A percentile compares a stretch with the other conserved stretches of the same genome.
Conservation (phyloP, 345 rosid genomes). For the Arabis hirsuta region DNA sequence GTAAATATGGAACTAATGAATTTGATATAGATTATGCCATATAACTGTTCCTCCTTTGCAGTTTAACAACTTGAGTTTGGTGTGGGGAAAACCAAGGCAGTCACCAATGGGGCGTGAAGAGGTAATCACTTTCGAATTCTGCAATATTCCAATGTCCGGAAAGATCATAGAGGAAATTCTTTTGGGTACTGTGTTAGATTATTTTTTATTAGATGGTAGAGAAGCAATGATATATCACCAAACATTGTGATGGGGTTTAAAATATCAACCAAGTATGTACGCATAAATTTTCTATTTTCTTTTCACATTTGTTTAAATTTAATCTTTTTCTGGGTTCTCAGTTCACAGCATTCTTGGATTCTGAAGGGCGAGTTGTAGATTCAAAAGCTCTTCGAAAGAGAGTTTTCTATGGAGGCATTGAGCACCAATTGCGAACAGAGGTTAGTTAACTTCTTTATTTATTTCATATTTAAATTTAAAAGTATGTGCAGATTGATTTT, state of each 20-base stretch:
- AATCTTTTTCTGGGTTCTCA: conserved; percentile 43
- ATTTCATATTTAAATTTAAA: conserved; percentile 2
- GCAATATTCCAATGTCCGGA: not conserved
- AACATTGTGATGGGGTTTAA: not conserved
- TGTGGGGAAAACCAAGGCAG: conserved; percentile 95
- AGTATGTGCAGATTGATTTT: conserved; percentile 20
- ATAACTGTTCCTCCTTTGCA: conserved; percentile 49
- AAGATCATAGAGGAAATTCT: not conserved
- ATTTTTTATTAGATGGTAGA: not conserved
- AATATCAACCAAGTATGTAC: not conserved
- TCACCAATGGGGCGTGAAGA: conserved; percentile 70
- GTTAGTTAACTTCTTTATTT: conserved; percentile 59
- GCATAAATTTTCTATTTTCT: conserved; percentile 2
- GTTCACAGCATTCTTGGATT: conserved; percentile 88
- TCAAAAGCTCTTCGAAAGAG: conserved; percentile 73
- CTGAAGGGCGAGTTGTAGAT: conserved; percentile 82
- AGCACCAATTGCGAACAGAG: conserved; percentile 75
- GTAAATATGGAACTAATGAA: conserved; percentile 11
- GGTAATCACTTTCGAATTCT: conserved; percentile 49
- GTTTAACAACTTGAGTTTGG: conserved; percentile 75
- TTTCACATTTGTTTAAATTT: conserved; percentile 20
- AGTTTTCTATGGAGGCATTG: conserved; percentile 94
- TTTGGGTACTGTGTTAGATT: conserved; percentile 11
- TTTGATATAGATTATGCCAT: conserved; percentile 10
- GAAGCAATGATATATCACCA: conserved; percentile 11